Conservation (phyloP, 2,329 filamentous ascomycete species). For the Colletotrichum kahawae region DNA sequence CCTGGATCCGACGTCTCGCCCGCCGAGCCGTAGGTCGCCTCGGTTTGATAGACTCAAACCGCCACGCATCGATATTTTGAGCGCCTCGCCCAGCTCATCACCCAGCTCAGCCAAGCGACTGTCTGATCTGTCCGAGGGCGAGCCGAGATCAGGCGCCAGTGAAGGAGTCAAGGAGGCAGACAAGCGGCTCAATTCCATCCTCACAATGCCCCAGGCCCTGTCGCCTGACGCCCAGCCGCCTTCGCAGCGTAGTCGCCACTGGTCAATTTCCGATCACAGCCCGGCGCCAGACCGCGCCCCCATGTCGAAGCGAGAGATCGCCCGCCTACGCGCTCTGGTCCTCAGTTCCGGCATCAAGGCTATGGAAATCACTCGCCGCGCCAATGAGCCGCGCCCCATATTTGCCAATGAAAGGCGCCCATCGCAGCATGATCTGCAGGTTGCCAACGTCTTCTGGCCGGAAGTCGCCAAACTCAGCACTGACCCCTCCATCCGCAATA, state of each 20-base stretch:
- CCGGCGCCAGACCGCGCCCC: conserved; percentile 39
- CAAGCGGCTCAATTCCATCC: conserved; percentile 38
- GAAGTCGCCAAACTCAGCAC: conserved; percentile 49
- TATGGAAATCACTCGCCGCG: conserved; percentile 74
- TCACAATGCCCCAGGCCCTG: conserved; percentile 29
- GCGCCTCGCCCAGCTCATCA: conserved; percentile 43
- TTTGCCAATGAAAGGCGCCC: not conserved
- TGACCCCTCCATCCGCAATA: conserved; percentile 35
- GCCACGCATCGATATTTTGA: conserved; percentile 52
- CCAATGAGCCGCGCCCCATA: conserved; percentile 49
- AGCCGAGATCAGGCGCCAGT: conserved; percentile 35
- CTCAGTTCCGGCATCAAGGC: conserved; percentile 90
- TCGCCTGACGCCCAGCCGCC: conserved; percentile 21
- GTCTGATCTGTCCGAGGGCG: conserved; percentile 43
- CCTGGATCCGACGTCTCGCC: conserved; percentile 1
- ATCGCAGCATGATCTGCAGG: conserved; percentile 31
- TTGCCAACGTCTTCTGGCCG: conserved; percentile 39
- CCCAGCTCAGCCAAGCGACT: conserved; percentile 32
- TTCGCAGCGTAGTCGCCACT: conserved; percentile 42
- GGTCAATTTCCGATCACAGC: conserved; percentile 55
- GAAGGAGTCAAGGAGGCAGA: conserved; percentile 37
- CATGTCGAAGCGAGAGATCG: conserved; percentile 75
- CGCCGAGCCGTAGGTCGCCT: conserved; percentile 45
- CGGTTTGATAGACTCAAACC: conserved; percentile 55
- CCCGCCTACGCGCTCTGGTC: conserved; percentile 77